Percentiles rank a stretch among this genome's conserved stretches.
phyloP scores from a whole-genome alignment of 2,329 filamentous ascomycete species.

The Dichotomopilus funicola region DNA sequence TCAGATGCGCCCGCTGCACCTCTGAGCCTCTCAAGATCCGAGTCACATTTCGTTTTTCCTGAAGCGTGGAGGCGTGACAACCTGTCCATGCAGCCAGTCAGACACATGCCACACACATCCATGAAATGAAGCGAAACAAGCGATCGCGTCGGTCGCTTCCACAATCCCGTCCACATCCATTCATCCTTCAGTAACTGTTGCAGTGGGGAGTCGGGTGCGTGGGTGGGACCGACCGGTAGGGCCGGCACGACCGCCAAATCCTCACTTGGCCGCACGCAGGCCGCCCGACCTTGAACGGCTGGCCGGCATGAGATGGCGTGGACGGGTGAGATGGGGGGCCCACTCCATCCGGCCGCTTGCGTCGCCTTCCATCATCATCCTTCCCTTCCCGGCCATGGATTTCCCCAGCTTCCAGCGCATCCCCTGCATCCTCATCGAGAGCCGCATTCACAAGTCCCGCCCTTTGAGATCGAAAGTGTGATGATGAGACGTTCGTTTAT shows the following conservation, averaged over 20 bases:
- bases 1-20: no score
- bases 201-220: no score
- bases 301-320: conserved; percentile 7
- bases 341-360: background rate
- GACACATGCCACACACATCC: background rate
- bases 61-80: conserved; percentile 3
- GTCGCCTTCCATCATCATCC: background rate
- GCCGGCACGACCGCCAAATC: background rate
- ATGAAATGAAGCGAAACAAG: conserved; percentile 2
- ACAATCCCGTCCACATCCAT: no score
- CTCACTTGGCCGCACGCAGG: conserved; percentile 1
- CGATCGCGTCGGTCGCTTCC: background rate
- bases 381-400: background rate
- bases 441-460: background rate
- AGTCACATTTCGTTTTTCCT: conserved; percentile 1
- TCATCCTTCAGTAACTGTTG: no score
- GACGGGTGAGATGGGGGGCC: background rate
- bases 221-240: background rate
- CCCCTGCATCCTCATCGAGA: background rate
- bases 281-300: conserved; percentile 4
- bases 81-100: conserved; percentile 6
- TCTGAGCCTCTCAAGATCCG: conserved; percentile 6
- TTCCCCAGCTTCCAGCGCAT: background rate
- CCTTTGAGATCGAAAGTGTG: no score
- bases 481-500: no score